Conservation (phyloP, 1,284 basidiomycete species). For the Hemileia vastatrix region DNA sequence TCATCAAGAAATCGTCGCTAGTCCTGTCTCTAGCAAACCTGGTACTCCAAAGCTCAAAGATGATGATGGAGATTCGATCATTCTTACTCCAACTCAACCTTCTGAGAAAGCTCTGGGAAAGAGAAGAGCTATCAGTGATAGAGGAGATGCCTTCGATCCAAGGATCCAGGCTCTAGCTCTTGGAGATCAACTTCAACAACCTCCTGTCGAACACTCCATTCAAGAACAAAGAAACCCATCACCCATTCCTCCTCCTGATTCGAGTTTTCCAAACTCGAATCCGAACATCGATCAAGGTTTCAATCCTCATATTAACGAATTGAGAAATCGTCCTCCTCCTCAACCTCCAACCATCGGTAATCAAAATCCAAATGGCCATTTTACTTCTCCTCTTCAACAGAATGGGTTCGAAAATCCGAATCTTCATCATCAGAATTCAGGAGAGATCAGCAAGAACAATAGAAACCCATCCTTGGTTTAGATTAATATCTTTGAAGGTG, state of each 20-base stretch:
- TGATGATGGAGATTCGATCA: slow-evolving; percentile 26
- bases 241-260: no score
- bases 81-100: slow-evolving; percentile 31
- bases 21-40: not conserved
- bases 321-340: no score
- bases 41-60: not conserved
- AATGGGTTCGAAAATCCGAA: no score
- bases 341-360: no score
- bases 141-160: slow-evolving; percentile 15
- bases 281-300: no score
- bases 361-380: no score
- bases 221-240: not conserved
- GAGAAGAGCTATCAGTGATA: slow-evolving; percentile 27
- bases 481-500: no score
- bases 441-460: no score
- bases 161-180: slow-evolving; percentile 1
- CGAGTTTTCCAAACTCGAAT: not conserved
- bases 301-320: no score
- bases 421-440: no score
- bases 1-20: not conserved
- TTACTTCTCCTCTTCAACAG: no score
- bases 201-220: slow-evolving; percentile 2
- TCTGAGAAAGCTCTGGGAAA: slow-evolving; percentile 37
- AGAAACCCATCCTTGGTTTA: no score
- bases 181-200: not conserved